Base-by-base conservation (phyloP, 495 filamentous ascomycete species). In the Neurospora sp. region DNA sequence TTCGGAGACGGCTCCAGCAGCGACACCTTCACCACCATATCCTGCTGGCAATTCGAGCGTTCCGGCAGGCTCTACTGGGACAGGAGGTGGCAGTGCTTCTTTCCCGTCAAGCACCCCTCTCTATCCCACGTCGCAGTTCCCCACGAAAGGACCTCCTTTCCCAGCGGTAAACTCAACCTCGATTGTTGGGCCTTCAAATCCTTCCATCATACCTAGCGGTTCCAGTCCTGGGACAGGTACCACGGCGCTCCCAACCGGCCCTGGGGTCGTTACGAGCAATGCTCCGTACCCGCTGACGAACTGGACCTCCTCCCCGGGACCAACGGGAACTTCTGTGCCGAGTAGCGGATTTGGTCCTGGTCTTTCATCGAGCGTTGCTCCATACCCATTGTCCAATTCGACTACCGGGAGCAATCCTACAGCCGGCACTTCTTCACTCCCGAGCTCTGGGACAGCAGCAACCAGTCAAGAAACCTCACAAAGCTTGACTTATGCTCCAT, bases 361-460 rank as follows among this genome's bases (percentile, higher is more conserved):
- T 31, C 48, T 61, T 27, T 59, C 71, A 27, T 35, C 44, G 35
- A 39, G 40, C 40, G 69, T 74, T 8, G 61, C 73, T 0, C 75
- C 79, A 38, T 79, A 77, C 53, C 75, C 76, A 14, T 65, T 71
- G n/a, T 69, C 73, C 22, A 80, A 77, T 61, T 44, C 53, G 14
- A 80, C 78, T 42, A 39, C 69, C 48, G 22, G 22, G 48, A 61
- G 48, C 12, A 31, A 61, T 16, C 48, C 48, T 31, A 61, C 22
- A 27, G 48, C 48, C 22, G 22, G 22, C 12, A 61, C 48, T 61
- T 22, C 48, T 16, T 31, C 48, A 61, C 12, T 3, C 5, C 4
- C 22, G 48, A 61, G 22, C 48, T 61, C 48, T 61, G 48, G 48
- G 22, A 61, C 48, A 61, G 48, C 48, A 31, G 48, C 22, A 61